phyloP scores from a whole-genome alignment of 2,329 filamentous ascomycete species.

The Kalmusia sp. region DNA sequence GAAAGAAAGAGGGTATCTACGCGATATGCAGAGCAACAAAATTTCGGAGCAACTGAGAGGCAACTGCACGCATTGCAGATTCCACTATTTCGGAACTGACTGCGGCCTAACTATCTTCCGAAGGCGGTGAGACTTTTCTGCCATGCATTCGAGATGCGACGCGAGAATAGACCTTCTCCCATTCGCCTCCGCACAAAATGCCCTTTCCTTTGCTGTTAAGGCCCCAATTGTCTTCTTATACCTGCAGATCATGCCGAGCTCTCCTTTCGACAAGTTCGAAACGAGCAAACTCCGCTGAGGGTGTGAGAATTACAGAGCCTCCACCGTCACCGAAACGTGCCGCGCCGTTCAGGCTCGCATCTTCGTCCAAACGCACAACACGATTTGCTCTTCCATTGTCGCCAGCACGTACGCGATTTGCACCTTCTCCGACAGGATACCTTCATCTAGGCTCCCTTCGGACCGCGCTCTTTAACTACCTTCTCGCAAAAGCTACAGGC shows the following conservation, averaged over 20 bases:
- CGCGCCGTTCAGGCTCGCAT: too few relatives aligned
- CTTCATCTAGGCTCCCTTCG: conserved; percentile 90
- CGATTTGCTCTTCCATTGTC: conserved; percentile 32
- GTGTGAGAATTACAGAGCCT: conserved; percentile 16
- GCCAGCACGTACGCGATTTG: conserved; percentile 77
- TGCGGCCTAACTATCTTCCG: conserved; percentile 15
- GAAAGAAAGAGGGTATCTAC: conserved; percentile 3
- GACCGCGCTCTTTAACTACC: conserved; percentile 94
- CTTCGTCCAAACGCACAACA: too few relatives aligned
- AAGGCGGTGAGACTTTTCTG: conserved; percentile 22
- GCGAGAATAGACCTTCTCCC: not conserved
- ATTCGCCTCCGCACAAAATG: conserved; percentile 22
- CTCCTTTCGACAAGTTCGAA: conserved; percentile 25
- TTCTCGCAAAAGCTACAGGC: conserved; percentile 85
- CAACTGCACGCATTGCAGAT: conserved; percentile 14
- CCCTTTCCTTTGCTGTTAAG: conserved; percentile 25
- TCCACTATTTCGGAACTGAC: conserved; percentile 16
- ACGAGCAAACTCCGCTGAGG: conserved; percentile 20
- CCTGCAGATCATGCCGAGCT: conserved; percentile 38
- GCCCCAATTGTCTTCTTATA: conserved; percentile 31
- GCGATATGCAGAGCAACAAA: conserved; percentile 6
- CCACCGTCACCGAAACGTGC: too few relatives aligned
- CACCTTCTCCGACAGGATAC: conserved; percentile 93
- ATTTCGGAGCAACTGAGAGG: conserved; percentile 2
- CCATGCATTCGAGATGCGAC: conserved; percentile 18